Percentiles rank a stretch among this genome's conserved stretches.
Conservation (phyloP, 2,329 filamentous ascomycete species). For the Metarhizium brunneum region DNA sequence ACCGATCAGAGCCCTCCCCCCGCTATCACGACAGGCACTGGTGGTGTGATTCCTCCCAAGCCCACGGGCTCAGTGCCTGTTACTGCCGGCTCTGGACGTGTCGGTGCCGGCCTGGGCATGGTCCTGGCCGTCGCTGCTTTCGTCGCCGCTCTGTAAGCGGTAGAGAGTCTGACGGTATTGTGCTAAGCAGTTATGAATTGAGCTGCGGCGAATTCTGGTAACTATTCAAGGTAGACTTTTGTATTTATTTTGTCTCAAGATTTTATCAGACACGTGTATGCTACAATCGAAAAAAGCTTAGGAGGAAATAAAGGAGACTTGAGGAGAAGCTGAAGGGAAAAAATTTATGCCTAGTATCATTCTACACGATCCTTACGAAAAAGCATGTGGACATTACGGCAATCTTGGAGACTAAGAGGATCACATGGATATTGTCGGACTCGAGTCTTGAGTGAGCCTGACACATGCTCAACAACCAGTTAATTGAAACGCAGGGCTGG, state of each 20-base stretch:
- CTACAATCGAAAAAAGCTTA: neutral
- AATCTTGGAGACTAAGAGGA: slow-evolving; percentile 11
- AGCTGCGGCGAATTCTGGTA: neutral
- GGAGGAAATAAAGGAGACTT: neutral
- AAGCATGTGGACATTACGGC: slow-evolving; percentile 20
- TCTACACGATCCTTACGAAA: slow-evolving; percentile 51
- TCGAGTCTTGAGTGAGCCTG: slow-evolving; percentile 7
- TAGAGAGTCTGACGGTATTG: neutral
- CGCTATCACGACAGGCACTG: slow-evolving; percentile 21
- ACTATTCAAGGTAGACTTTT: neutral
- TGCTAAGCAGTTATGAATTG: neutral
- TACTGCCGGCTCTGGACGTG: slow-evolving; percentile 29
- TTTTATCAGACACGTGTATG: slow-evolving; percentile 9
- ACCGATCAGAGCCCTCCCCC: slow-evolving; percentile 6
- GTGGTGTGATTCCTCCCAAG: slow-evolving; percentile 21
- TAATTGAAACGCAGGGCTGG: slow-evolving; percentile 22
- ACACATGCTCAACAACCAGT: slow-evolving; percentile 19
- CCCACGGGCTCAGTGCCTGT: slow-evolving; percentile 25
- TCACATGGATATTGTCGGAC: slow-evolving; percentile 15
- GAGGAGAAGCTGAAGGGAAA: neutral
- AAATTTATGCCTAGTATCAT: slow-evolving; percentile 25
- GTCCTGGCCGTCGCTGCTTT: slow-evolving; percentile 35
- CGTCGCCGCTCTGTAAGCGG: slow-evolving; percentile 36
- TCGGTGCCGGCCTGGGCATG: slow-evolving; percentile 35
- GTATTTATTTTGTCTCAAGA: neutral